These are phyloP conservation scores for Penicillium janthinellum DNA, from an alignment of 2,329 filamentous ascomycete genomes.

Conservation along the genomic window DNA sequence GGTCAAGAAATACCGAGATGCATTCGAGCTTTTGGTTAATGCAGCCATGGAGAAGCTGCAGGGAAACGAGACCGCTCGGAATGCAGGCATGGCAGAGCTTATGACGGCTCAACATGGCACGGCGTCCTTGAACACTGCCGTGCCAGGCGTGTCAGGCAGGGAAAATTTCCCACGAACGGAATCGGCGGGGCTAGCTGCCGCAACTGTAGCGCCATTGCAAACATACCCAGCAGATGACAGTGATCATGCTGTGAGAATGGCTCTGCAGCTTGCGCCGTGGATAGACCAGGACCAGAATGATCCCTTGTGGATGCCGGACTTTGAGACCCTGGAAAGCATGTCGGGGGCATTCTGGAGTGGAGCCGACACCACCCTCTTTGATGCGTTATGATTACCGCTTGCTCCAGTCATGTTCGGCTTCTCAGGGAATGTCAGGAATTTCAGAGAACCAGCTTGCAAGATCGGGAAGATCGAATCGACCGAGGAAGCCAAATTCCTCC, in stretches of 20 bases:
- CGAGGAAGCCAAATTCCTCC: slow-evolving; percentile 27
- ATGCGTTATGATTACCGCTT: slow-evolving; percentile 25
- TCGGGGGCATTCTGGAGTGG: slow-evolving; percentile 34
- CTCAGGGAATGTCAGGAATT: slow-evolving; percentile 14
- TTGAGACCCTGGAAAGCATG: slow-evolving; percentile 39
- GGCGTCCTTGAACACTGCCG: slow-evolving; percentile 12
- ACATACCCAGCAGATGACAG: slow-evolving; percentile 25
- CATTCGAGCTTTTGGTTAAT: slow-evolving; percentile 51
- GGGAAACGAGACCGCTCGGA: slow-evolving; percentile 38
- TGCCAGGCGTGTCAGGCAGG: slow-evolving; percentile 19
- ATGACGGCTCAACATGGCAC: slow-evolving; percentile 41
- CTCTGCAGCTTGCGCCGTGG: slow-evolving; percentile 43
- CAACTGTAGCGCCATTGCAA: slow-evolving; percentile 1
- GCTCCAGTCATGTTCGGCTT: background rate
- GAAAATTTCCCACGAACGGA: slow-evolving; percentile 19
- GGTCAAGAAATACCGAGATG: slow-evolving; percentile 53
- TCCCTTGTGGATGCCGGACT: slow-evolving; percentile 45
- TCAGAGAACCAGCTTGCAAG: slow-evolving; percentile 27
- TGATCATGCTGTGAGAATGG: slow-evolving; percentile 42
- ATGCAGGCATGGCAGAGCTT: slow-evolving; percentile 43
- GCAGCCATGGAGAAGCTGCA: slow-evolving; percentile 52
- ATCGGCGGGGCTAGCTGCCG: slow-evolving; percentile 8
- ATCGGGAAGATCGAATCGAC: slow-evolving; percentile 27
- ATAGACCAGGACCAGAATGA: slow-evolving; percentile 40
- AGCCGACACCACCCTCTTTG: slow-evolving; percentile 32